A percentile compares a stretch with the other conserved stretches of the same genome.
Evolutionary conservation across 441 rosid species (phyloP).

Genomic region (Adansonia gregorii): DNA sequence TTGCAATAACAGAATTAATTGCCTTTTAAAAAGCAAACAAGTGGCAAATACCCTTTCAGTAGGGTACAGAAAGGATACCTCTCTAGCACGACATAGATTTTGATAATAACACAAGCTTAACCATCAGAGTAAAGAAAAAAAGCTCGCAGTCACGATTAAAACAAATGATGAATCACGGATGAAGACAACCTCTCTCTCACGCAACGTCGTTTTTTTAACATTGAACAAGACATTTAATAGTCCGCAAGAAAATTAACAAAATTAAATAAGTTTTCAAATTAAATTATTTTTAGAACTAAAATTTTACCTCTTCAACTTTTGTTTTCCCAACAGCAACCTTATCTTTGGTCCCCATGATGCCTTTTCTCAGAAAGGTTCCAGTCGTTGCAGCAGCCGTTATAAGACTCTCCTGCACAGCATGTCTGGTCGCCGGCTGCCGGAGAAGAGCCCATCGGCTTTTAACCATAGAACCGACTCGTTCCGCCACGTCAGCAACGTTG

Average conservation of each 20-base stretch:
- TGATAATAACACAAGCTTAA: not conserved
- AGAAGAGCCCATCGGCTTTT: constrained; percentile 80
- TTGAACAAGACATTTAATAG: not conserved
- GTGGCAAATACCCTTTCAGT: not conserved
- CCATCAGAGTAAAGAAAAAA: constrained; percentile 12
- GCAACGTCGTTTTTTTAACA: not conserved
- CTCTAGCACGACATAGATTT: not conserved
- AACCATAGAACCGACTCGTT: constrained; percentile 68
- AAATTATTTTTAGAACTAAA: not conserved
- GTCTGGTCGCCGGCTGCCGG: constrained; percentile 87
- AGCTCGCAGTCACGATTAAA: not conserved
- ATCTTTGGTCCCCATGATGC: constrained; percentile 84
- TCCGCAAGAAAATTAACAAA: no score
- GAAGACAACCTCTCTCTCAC: not conserved
- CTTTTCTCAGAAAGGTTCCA: constrained; percentile 76
- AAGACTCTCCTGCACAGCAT: constrained; percentile 78
- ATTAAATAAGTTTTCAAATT: not conserved
- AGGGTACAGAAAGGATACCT: not conserved
- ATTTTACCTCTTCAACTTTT: constrained; percentile 91
- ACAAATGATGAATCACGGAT: not conserved
- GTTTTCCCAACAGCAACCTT: constrained; percentile 86
- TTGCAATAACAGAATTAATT: not conserved
- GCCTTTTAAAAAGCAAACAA: not conserved
- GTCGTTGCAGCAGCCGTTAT: constrained; percentile 90
- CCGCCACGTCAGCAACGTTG: constrained; percentile 81